Evolutionary conservation across 2,329 filamentous ascomycete species (phyloP), one percentile per base, ranked within the genome.

Genomic region (Fusarium chlamydosporum): DNA sequence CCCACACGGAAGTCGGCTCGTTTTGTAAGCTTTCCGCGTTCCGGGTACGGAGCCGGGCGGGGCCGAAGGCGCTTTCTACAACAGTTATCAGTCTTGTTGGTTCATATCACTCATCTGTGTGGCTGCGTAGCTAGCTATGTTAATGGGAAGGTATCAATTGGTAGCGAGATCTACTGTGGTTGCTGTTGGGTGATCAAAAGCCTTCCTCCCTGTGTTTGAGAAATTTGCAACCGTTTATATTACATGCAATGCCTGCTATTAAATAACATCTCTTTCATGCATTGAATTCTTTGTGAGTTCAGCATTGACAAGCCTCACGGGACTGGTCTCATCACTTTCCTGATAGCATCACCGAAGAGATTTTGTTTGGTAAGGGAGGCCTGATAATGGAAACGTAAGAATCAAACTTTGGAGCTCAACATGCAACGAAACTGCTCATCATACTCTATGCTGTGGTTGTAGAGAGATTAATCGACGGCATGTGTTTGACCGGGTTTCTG

Each of bases 1-100:
- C 35, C 35, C 35, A 43, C 50, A 13, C 34, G 45, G 50, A 27
- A 51, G n/a, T 61, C 62, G 70, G 59, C 37, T 52, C 53, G 57
- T 56, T 73, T 73, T 70, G 56, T 71, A 62, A 71, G 51, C 45
- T 61, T 50, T 66, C 68, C 68, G 62, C 53, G 29, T 16, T 38
- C 61, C 50, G 57, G 38, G 48, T 55, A 67, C 57, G 53, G 66
- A 37, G 34, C 61, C 45, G 57, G 48, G 66, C 48, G 66, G 61
- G 61, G 66, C 66, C 53, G 43, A 42, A 38, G 63, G 56, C 35
- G n/a, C 31, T 37, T 31, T 6, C 20, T 23, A 34, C 38, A 42
- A 23, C 31, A 27, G 12, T 43, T n/a, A 11, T 35, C 33, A 50
- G 33, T 18, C 23, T 50, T 15, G 46, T 18, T 20, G 20, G 15